These are phyloP conservation scores for Aschersonia sp. DNA, from an alignment of 2,329 filamentous ascomycete genomes.

Conservation along the genomic window DNA sequence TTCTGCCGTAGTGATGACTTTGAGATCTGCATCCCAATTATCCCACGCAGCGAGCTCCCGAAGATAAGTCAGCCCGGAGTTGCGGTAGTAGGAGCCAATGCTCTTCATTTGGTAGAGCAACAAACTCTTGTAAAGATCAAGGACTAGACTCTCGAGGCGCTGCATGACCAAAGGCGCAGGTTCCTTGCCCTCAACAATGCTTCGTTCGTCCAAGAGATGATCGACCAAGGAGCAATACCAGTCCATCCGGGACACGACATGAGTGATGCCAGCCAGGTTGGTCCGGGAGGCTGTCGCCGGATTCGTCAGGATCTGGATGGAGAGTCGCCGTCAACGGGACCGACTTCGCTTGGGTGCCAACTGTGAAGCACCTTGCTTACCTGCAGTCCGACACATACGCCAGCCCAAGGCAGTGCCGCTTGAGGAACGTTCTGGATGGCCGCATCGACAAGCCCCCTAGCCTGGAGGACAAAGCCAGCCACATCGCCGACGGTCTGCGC, in stretches of 20 bases:
- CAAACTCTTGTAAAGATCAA: slow-evolving; percentile 5
- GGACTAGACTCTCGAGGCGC: slow-evolving; percentile 4
- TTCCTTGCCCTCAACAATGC: slow-evolving; percentile 4
- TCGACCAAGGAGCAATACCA: slow-evolving; percentile 6
- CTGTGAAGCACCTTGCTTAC: not conserved
- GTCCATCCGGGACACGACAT: slow-evolving; percentile 5
- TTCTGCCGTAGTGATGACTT: slow-evolving; percentile 3
- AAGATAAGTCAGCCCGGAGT: slow-evolving; percentile 4
- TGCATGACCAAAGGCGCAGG: slow-evolving; percentile 2
- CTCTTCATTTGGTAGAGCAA: slow-evolving; percentile 6
- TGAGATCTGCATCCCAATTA: slow-evolving; percentile 4
- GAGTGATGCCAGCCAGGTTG: slow-evolving; percentile 4
- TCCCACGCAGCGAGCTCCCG: slow-evolving; percentile 5
- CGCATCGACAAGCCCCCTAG: slow-evolving; percentile 4
- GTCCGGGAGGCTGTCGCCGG: slow-evolving; percentile 4
- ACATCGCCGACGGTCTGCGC: slow-evolving; percentile 5
- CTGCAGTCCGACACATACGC: slow-evolving; percentile 6
- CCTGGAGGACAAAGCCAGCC: slow-evolving; percentile 5
- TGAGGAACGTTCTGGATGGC: slow-evolving; percentile 5
- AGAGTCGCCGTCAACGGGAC: not conserved
- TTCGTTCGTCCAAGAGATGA: slow-evolving; percentile 5
- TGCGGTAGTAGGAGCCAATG: slow-evolving; percentile 5
- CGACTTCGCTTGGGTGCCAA: not conserved
- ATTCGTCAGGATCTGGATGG: slow-evolving; percentile 4
- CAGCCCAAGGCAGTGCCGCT: slow-evolving; percentile 6